Percentiles rank a stretch among this genome's conserved stretches.
phyloP scores from a whole-genome alignment of 805 yeast species.

The Yarrowia sp. region DNA sequence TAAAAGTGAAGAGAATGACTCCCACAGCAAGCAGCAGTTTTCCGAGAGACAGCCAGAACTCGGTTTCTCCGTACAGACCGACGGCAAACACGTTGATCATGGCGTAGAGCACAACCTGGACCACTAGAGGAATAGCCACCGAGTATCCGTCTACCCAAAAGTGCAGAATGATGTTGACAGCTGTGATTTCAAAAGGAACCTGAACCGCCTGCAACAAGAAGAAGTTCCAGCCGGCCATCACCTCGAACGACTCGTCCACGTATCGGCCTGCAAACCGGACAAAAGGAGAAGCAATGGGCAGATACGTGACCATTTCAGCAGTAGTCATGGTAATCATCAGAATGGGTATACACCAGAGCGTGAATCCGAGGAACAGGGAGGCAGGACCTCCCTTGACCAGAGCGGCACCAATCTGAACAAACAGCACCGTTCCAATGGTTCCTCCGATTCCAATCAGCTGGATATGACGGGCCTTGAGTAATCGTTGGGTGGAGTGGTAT shows the following conservation, averaged over 20 bases:
- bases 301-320: slow-evolving; percentile 75
- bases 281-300: slow-evolving; percentile 76
- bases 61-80: slow-evolving; percentile 72
- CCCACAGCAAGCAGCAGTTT: slow-evolving; percentile 75
- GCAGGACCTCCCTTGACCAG: slow-evolving; percentile 61
- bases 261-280: slow-evolving; percentile 70
- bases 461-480: slow-evolving; percentile 54
- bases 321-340: slow-evolving; percentile 63
- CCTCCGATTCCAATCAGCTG: slow-evolving; percentile 80
- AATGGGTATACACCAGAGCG: slow-evolving; percentile 67
- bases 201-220: slow-evolving; percentile 71
- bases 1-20: slow-evolving; percentile 65
- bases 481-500: slow-evolving; percentile 15
- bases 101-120: slow-evolving; percentile 63
- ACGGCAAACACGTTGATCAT: slow-evolving; percentile 71
- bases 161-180: slow-evolving; percentile 73
- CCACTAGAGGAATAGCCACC: slow-evolving; percentile 64
- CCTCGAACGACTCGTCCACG: slow-evolving; percentile 70
- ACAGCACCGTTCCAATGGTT: slow-evolving; percentile 74
- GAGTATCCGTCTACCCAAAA: slow-evolving; percentile 76
- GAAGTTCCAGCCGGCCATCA: slow-evolving; percentile 76
- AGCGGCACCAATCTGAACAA: slow-evolving; percentile 73
- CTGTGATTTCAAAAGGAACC: slow-evolving; percentile 79
- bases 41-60: slow-evolving; percentile 72
- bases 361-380: slow-evolving; percentile 55